Evolutionary conservation across 495 filamentous ascomycete genomes (phyloP).

Genomic region (Tuber brumale): DNA sequence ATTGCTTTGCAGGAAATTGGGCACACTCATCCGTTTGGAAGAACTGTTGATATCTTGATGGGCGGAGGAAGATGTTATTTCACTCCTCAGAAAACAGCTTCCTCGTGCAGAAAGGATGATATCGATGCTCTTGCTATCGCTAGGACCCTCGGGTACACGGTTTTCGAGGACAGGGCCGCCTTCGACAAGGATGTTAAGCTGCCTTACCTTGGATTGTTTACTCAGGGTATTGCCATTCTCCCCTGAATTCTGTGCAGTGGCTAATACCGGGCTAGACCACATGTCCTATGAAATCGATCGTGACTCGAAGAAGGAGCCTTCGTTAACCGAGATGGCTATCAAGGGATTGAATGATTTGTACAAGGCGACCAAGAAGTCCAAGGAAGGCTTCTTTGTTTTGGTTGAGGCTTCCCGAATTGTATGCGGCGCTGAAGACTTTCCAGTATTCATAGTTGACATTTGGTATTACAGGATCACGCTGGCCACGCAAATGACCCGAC

Average conservation of each 20-base stretch:
- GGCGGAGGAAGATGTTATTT: constrained; percentile 44
- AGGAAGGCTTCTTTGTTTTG: constrained; percentile 44
- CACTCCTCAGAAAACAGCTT: constrained; percentile 39
- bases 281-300: constrained; percentile 45
- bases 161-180: constrained; percentile 38
- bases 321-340: constrained; percentile 42
- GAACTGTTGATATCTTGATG: constrained; percentile 42
- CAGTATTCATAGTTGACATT: background rate
- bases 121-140: constrained; percentile 42
- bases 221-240: constrained; percentile 22
- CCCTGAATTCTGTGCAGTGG: background rate
- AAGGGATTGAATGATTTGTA: constrained; percentile 42
- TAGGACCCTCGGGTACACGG: constrained; percentile 39
- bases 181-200: constrained; percentile 42
- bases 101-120: constrained; percentile 41
- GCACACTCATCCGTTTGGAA: constrained; percentile 40
- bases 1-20: constrained; percentile 43
- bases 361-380: constrained; percentile 36
- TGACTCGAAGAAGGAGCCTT: constrained; percentile 38
- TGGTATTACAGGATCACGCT: constrained; percentile 39
- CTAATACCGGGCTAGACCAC: constrained; percentile 33
- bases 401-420: constrained; percentile 45
- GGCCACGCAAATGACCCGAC: constrained; percentile 44
- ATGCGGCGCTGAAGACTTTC: background rate
- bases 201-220: constrained; percentile 43